Evolutionary conservation across 495 filamentous ascomycete genomes (phyloP).

Genomic region (Viridothelium virens): DNA sequence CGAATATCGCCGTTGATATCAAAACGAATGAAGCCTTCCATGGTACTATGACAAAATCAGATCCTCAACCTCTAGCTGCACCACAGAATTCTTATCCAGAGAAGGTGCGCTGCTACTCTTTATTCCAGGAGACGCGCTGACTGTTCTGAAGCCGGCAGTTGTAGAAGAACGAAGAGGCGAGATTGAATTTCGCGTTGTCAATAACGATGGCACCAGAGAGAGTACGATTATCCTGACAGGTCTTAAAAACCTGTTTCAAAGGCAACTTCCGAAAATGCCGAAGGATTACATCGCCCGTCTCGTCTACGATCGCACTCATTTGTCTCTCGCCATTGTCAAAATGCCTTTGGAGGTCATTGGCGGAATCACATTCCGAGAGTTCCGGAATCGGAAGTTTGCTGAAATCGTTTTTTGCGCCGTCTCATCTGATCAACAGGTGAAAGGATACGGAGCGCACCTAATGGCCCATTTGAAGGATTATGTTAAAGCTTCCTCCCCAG

Average conservation of each 20-base stretch:
- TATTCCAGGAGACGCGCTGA: neutral
- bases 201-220: conserved; percentile 84
- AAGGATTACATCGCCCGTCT: conserved; percentile 97
- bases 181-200: conserved; percentile 95
- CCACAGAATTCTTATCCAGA: conserved; percentile 1
- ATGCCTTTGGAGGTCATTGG: conserved; percentile 37
- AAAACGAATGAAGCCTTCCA: neutral
- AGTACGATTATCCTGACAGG: conserved; percentile 92
- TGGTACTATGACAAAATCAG: neutral
- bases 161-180: conserved; percentile 90
- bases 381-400: conserved; percentile 85
- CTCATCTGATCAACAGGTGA: conserved; percentile 95
- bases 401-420: conserved; percentile 99
- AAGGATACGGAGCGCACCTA: conserved; percentile 93
- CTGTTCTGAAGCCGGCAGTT: conserved; percentile 72
- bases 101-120: conserved; percentile 2
- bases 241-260: conserved; percentile 96
- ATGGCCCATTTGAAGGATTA: conserved; percentile 99
- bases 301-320: conserved; percentile 92
- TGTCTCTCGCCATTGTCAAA: conserved; percentile 96
- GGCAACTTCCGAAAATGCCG: conserved; percentile 97
- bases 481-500: conserved; percentile 89
- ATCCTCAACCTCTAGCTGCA: neutral
- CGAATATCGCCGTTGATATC: conserved; percentile 6
- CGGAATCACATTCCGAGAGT: conserved; percentile 94